Conservation (phyloP, 345 rosid genomes). For the Crucihimalaya himalaica region DNA sequence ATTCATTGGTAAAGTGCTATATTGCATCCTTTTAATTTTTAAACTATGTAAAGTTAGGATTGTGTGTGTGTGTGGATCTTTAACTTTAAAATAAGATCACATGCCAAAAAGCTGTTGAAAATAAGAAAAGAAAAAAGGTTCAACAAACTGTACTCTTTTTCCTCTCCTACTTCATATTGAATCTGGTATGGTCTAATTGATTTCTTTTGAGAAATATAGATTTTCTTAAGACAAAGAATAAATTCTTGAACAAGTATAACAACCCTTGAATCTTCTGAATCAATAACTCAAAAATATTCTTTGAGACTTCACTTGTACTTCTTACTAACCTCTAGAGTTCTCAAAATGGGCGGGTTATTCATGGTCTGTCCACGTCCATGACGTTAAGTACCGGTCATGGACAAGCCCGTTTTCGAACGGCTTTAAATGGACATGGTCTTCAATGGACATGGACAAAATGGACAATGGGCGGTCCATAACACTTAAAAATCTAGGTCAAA, state of each 20-base stretch:
- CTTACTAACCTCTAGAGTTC: neutral
- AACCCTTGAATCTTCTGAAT: neutral
- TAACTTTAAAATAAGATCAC: constrained; percentile 33
- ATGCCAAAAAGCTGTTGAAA: constrained; percentile 34
- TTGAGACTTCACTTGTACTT: neutral
- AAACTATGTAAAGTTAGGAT: constrained; percentile 31
- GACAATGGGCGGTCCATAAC: too few species aligned
- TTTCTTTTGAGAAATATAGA: constrained; percentile 12
- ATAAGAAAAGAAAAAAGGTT: constrained; percentile 22
- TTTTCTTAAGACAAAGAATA: neutral
- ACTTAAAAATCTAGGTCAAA: too few species aligned
- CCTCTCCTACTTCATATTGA: neutral
- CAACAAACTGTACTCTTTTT: constrained; percentile 7
- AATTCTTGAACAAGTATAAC: neutral
- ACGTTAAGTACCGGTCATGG: too few species aligned
- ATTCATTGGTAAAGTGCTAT: constrained; percentile 13
- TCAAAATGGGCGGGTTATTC: too few species aligned
- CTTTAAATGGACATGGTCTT: too few species aligned
- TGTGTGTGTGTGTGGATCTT: constrained; percentile 26
- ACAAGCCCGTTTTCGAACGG: too few species aligned
- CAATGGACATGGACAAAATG: too few species aligned
- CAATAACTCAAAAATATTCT: neutral
- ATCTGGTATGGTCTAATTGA: constrained; percentile 20
- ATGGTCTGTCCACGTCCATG: too few species aligned
- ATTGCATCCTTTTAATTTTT: constrained; percentile 11